Evolutionary conservation across 352 stramenopile species (phyloP).

Genomic region (Globisporangium abappressorium): DNA sequence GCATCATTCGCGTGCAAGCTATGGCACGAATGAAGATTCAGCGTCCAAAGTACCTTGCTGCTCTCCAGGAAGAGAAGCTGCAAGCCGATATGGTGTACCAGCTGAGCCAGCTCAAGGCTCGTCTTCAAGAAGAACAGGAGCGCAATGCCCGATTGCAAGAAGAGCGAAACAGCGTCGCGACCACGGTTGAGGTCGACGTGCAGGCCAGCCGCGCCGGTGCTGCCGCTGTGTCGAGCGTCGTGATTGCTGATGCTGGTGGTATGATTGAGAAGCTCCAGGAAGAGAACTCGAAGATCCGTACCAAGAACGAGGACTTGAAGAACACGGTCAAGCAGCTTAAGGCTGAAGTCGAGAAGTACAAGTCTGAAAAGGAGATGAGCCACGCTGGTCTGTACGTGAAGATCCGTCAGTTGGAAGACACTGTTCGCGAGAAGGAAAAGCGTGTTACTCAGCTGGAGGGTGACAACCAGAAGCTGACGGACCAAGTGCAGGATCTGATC

Average conservation of each 20-base stretch:
- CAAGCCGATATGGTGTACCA: constrained; percentile 87
- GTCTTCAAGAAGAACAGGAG: constrained; percentile 73
- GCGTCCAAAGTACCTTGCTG: constrained; percentile 71
- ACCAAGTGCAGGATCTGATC: constrained; percentile 41
- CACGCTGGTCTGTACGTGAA: constrained; percentile 73
- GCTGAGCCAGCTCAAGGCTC: constrained; percentile 72
- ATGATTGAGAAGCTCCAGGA: constrained; percentile 85
- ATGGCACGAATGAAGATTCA: constrained; percentile 82
- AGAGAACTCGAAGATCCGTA: constrained; percentile 73
- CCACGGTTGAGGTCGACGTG: constrained; percentile 32
- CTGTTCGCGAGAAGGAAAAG: constrained; percentile 72
- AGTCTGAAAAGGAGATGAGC: constrained; percentile 77
- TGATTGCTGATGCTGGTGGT: constrained; percentile 75
- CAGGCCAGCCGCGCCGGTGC: constrained; percentile 13
- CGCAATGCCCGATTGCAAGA: constrained; percentile 69
- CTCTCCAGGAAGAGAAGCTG: constrained; percentile 74
- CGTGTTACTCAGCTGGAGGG: constrained; percentile 60
- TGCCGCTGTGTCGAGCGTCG: constrained; percentile 49
- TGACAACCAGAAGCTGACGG: constrained; percentile 75
- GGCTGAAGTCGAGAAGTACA: constrained; percentile 68
- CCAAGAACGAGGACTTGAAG: constrained; percentile 81
- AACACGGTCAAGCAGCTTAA: constrained; percentile 54
- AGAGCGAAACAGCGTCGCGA: constrained; percentile 40
- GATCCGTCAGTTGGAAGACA: constrained; percentile 71
- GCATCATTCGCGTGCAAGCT: constrained; percentile 76